Percentiles rank a stretch among this genome's conserved stretches.
These are phyloP conservation scores for Artemisia argyi DNA, from an alignment of 129 eudicot genomes.

Conservation along the genomic window DNA sequence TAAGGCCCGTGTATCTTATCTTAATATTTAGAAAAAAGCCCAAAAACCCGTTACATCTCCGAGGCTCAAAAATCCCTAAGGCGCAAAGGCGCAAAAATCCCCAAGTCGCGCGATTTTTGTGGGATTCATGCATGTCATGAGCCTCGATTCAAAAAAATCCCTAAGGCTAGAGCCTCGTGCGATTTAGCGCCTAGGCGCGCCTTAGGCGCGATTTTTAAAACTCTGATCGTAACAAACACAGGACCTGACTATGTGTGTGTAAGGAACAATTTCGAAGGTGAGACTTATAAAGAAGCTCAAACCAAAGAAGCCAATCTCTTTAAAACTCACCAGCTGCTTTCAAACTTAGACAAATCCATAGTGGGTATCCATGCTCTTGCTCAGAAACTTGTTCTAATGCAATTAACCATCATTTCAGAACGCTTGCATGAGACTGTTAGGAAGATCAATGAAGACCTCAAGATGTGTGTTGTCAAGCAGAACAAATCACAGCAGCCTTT, in stretches of 20 bases:
- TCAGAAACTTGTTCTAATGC: constrained; percentile 6
- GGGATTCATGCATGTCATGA: too few relatives aligned
- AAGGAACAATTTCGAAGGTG: not conserved
- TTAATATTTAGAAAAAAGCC: too few relatives aligned
- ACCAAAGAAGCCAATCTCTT: constrained; percentile 5
- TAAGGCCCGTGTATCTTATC: too few relatives aligned
- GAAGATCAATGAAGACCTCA: constrained; percentile 15
- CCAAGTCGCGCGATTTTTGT: too few relatives aligned
- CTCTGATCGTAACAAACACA: not conserved
- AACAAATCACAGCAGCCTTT: constrained; percentile 1
- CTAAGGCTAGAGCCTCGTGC: too few relatives aligned
- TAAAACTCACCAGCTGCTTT: constrained; percentile 8
- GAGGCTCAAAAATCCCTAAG: too few relatives aligned
- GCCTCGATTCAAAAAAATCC: too few relatives aligned
- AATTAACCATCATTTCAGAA: not conserved
- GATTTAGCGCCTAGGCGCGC: too few relatives aligned
- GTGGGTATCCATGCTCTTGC: constrained; percentile 15
- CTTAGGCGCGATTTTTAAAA: too few relatives aligned
- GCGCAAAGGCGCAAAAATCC: too few relatives aligned
- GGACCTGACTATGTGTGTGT: constrained; percentile 15
- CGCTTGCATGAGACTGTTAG: not conserved
- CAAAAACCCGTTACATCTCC: too few relatives aligned
- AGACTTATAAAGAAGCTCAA: constrained; percentile 8
- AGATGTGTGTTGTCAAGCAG: not conserved
- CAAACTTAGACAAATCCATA: constrained; percentile 12